Base-by-base conservation (phyloP, 2,329 filamentous ascomycete species). In the Westerdykella aurantiaca region DNA sequence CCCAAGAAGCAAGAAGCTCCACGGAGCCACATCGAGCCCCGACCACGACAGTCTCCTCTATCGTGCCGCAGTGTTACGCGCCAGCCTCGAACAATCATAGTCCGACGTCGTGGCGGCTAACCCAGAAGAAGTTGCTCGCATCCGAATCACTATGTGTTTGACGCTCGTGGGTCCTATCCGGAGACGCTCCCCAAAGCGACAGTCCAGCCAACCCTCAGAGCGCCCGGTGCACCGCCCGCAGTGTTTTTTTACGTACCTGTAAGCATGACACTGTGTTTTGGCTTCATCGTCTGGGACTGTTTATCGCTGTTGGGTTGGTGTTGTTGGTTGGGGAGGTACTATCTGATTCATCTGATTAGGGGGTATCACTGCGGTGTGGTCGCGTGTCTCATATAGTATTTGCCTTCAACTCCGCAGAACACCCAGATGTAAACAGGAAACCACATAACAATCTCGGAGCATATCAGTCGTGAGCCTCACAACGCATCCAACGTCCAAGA, bases 41-140 rank as follows among this genome's bases (percentile, higher is more conserved):
- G 18, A 4, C 6, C 18, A 21, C 55, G 57, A 54, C 51, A 51
- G 60, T 53, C 51, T 58, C 49, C 45, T 52, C 39, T 48, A 54
- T 29, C 25, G 25, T 29, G 25, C 47, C 50, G 50, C 58, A 49
- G 50, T 52, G 55, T 52, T 55, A 60, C 52, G 58, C 57, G 57
- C 61, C 57, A 61, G 56, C 53, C 56, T 64, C 64, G 64, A 63
- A 66, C 60, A 40, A 51, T 55, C 46, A 48, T 44, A 57, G 49
- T 46, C 51, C 53, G 52, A 52, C 48, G 58, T 51, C 56, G 54
- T 58, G 49, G 56, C 60, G 59, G 56, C 57, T 64, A 63, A 50
- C 55, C 55, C 52, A 51, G 47, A 38, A 38, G 45, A 43, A 39
- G 37, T 45, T 48, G 46, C 50, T 53, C 47, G 39, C 44, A 43